Evolutionary conservation across 23 red algal species (phyloP).

Genomic region (Cyanidioschyzon merolae): DNA sequence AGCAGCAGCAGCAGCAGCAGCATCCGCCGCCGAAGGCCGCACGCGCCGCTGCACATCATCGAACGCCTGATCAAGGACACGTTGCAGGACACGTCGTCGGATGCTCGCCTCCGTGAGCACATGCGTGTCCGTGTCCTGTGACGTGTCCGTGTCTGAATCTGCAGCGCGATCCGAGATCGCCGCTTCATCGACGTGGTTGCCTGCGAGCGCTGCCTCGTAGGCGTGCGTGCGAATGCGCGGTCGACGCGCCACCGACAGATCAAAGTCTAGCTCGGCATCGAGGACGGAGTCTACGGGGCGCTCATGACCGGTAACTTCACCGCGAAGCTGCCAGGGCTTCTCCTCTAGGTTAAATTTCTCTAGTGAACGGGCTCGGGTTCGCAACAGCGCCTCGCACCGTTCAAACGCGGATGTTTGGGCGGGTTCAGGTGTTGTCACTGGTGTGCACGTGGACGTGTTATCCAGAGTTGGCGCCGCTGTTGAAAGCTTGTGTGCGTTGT

Average conservation of each 20-base stretch:
- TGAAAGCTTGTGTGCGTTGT: no score
- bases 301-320: constrained; percentile 53
- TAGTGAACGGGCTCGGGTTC: constrained; percentile 1
- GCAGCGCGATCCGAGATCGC: not conserved
- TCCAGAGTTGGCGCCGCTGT: no score
- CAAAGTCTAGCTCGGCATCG: constrained; percentile 59
- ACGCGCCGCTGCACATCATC: constrained; percentile 8
- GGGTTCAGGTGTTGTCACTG: no score
- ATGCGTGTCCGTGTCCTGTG: not conserved
- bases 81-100: not conserved
- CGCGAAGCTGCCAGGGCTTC: constrained; percentile 74
- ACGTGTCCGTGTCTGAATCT: not conserved
- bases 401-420: not conserved
- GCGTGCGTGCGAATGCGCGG: not conserved
- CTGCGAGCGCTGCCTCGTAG: not conserved
- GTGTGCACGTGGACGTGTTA: no score
- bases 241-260: constrained; percentile 13
- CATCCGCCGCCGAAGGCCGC: not conserved
- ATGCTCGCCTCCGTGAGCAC: not conserved
- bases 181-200: not conserved
- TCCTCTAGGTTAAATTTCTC: constrained; percentile 43
- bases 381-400: not conserved
- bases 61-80: not conserved
- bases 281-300: constrained; percentile 59
- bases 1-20: not conserved